phyloP scores from a whole-genome alignment of 495 filamentous ascomycete genomes.

The Penicillium angulare region DNA sequence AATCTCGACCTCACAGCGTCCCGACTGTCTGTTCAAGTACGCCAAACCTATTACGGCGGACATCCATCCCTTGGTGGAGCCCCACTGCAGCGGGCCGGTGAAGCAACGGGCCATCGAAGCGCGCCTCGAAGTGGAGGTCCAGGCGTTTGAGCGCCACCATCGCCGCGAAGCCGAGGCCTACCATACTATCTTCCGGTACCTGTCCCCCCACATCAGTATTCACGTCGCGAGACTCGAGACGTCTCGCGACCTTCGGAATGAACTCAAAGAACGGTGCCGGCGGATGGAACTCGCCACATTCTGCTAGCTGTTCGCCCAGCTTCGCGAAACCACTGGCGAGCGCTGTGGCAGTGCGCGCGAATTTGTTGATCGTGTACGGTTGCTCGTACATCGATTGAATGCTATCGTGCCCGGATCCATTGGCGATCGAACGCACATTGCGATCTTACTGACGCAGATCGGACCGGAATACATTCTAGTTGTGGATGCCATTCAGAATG shows the following conservation, averaged over 20 bases:
- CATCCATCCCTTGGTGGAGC: no score
- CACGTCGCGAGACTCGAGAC: slow-evolving; percentile 8
- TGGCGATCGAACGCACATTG: slow-evolving; percentile 1
- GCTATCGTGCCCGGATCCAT: slow-evolving; percentile 8
- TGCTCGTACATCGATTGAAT: slow-evolving; percentile 13
- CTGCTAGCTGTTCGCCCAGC: no score
- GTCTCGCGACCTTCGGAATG: slow-evolving; percentile 7
- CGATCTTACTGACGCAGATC: slow-evolving; percentile 8
- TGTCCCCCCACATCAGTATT: slow-evolving; percentile 4
- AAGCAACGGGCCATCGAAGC: slow-evolving; percentile 5
- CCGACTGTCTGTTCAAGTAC: background rate
- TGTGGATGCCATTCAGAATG: slow-evolving; percentile 12
- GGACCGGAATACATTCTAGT: slow-evolving; percentile 9
- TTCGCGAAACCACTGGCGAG: no score
- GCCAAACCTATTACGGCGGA: background rate
- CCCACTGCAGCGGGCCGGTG: background rate
- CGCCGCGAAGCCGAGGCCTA: slow-evolving; percentile 4
- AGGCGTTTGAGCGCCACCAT: slow-evolving; percentile 2
- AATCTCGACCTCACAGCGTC: background rate
- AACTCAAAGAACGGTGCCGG: slow-evolving; percentile 6
- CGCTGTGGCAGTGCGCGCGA: no score
- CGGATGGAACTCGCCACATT: background rate
- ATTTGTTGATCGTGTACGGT: slow-evolving; percentile 11
- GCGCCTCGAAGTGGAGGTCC: slow-evolving; percentile 8
- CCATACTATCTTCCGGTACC: slow-evolving; percentile 5